These are phyloP conservation scores for Chlorella sp. DNA, from an alignment of 139 green algal species.

Conservation along the genomic window DNA sequence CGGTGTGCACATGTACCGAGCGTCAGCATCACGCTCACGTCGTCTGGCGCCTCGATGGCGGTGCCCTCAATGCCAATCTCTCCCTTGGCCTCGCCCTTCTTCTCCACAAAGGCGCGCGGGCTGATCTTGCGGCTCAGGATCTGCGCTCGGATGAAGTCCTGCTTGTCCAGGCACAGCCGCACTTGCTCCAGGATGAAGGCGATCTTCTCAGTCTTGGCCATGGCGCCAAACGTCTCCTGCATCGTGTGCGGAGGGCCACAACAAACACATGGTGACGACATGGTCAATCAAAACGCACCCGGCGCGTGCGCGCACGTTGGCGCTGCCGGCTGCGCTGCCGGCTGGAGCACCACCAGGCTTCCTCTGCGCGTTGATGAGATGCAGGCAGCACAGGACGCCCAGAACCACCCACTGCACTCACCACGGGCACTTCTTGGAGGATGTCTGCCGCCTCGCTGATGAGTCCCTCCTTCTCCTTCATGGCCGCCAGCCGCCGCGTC, in stretches of 20 bases:
- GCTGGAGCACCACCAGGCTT: too few relatives aligned
- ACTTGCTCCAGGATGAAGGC: conserved; percentile 98
- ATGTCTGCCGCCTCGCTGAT: conserved; percentile 87
- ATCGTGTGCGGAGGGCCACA: too few relatives aligned
- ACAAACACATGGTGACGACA: too few relatives aligned
- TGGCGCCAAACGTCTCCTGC: conserved; percentile 95
- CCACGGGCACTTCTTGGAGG: conserved; percentile 95
- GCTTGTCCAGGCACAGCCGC: conserved; percentile 86
- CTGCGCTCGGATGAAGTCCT: conserved; percentile 86
- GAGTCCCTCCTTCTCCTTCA: conserved; percentile 90
- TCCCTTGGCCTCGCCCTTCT: conserved; percentile 62
- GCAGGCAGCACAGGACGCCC: too few relatives aligned
- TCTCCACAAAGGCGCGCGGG: conserved; percentile 71
- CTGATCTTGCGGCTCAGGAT: conserved; percentile 94
- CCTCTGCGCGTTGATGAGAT: too few relatives aligned
- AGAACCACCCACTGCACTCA: conserved; percentile 33
- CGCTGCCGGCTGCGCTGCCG: too few relatives aligned
- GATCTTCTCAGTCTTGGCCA: conserved; percentile 98
- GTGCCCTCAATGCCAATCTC: conserved; percentile 90
- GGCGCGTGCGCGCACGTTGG: too few relatives aligned
- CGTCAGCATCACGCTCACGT: conserved; percentile 30
- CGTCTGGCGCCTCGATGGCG: conserved; percentile 78
- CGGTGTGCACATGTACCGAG: too few relatives aligned
- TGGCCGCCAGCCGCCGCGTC: conserved; percentile 75
- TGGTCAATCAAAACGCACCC: too few relatives aligned